Base-by-base conservation (phyloP, 1,139 yeast species). In the Kurtzmaniella quercitrusa region DNA sequence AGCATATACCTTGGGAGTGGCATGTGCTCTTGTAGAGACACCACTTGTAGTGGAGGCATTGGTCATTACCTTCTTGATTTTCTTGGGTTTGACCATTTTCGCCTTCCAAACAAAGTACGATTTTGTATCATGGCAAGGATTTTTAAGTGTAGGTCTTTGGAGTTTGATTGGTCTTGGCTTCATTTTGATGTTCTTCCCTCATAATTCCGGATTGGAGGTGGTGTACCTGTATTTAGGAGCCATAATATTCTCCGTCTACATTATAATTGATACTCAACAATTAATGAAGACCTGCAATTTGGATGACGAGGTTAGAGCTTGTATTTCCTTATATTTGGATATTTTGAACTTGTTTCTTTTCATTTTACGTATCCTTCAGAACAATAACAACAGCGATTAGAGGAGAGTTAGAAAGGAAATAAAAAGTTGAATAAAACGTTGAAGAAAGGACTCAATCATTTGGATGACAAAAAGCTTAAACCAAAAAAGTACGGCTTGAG, bases 41-140 rank as follows among this genome's bases (percentile, higher is more conserved):
- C 73, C 71, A 12, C 70, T 85, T 18, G 82, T 90, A 2, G 60
- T 88, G 21, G 82, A 86, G 56, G 96, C 96, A 0, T 68, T 88
- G 16, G 60, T 81, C 37, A 72, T 89, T 45, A 89, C 96, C 0
- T 62, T 78, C 23, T 65, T 85, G 14, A 77, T 89, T 6, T 89
- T 89, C 50, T 63, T 81, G 25, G 95, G 95, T 0, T 78, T 89
- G 46, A 82, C 95, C 0, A 42, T 80, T 21, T 83, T 88, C 63
- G 93, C 96, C 3, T 70, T 85, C 62, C 95, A 89, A 60, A 77
- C 91, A n/a, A 82, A 79, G 57, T 86, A 86, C 56, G 95, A 88
- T 59, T 81, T 85, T 58, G 77, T 84, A 11, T 75, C 85, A 46
- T 83, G 90, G 83, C 81, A 82, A 48, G 85, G 89, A 15, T 75